Evolutionary conservation across 257 asterid genomes (phyloP).

Genomic region (Lycium barbarum): DNA sequence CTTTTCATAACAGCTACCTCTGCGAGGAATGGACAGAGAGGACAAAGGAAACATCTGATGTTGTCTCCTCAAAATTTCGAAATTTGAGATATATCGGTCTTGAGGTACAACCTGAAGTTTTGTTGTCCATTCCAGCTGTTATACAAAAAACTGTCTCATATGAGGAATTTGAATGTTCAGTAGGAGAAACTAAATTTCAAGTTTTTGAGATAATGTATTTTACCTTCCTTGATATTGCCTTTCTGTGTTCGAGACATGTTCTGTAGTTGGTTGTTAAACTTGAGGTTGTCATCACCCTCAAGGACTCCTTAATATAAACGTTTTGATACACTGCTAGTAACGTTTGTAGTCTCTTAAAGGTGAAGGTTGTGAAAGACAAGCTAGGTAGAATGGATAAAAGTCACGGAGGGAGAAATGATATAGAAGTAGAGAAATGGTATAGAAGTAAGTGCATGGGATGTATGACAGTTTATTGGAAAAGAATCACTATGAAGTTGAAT

Average conservation of each 20-base stretch:
- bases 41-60: conserved; percentile 67
- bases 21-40: conserved; percentile 98
- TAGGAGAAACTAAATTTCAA: conserved; percentile 20
- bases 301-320: background rate
- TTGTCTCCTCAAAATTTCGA: conserved; percentile 63
- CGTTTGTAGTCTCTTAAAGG: background rate
- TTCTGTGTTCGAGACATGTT: background rate
- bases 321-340: background rate
- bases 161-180: background rate
- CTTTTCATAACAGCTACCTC: conserved; percentile 65
- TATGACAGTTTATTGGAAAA: background rate
- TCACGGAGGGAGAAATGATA: background rate
- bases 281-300: conserved; percentile 15
- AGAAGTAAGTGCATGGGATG: background rate
- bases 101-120: conserved; percentile 59
- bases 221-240: background rate
- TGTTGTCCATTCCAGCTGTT: background rate
- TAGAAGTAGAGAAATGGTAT: background rate
- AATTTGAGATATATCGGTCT: conserved; percentile 75
- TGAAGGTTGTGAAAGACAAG: conserved; percentile 21
- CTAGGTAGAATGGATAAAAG: conserved; percentile 8
- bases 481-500: conserved; percentile 22
- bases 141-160: conserved; percentile 11
- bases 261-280: conserved; percentile 10
- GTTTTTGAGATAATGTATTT: conserved; percentile 16